These are phyloP conservation scores for Paraphoma sp. DNA, from an alignment of 2,329 filamentous ascomycete genomes.

Conservation along the genomic window DNA sequence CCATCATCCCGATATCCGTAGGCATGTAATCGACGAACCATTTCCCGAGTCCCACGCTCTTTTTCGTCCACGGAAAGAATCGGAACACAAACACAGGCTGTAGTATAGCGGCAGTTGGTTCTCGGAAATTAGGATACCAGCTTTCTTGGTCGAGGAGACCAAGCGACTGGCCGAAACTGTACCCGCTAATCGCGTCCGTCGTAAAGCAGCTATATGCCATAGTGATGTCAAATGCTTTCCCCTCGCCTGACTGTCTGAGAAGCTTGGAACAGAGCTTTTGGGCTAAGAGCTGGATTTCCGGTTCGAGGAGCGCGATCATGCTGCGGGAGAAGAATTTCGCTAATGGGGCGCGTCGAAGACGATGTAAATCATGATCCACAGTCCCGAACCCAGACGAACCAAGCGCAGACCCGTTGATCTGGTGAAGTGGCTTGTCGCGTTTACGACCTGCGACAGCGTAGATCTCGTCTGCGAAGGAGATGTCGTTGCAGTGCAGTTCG, in stretches of 20 bases:
- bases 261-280: conserved; percentile 35
- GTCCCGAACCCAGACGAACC: conserved; percentile 31
- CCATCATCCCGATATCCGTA: conserved; percentile 22
- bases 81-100: conserved; percentile 32
- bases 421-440: conserved; percentile 32
- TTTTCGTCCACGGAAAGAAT: conserved; percentile 31
- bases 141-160: conserved; percentile 31
- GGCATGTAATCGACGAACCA: conserved; percentile 27
- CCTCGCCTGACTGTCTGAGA: conserved; percentile 23
- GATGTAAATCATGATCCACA: conserved; percentile 40
- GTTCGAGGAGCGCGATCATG: conserved; percentile 32
- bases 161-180: conserved; percentile 32
- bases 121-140: conserved; percentile 36
- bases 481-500: conserved; percentile 41
- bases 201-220: conserved; percentile 38
- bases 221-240: conserved; percentile 26
- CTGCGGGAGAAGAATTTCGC: conserved; percentile 46
- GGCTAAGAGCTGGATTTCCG: conserved; percentile 24
- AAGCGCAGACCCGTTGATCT: conserved; percentile 34
- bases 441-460: conserved; percentile 35
- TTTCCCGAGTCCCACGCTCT: conserved; percentile 23
- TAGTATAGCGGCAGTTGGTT: conserved; percentile 22
- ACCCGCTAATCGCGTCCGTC: conserved; percentile 28
- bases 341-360: conserved; percentile 36
- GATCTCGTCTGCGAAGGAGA: conserved; percentile 36